Evolutionary conservation across 345 rosid genomes (phyloP), one percentile per base, ranked within the genome.

Genomic region (thale cress (Arabidopsis thaliana)): DNA sequence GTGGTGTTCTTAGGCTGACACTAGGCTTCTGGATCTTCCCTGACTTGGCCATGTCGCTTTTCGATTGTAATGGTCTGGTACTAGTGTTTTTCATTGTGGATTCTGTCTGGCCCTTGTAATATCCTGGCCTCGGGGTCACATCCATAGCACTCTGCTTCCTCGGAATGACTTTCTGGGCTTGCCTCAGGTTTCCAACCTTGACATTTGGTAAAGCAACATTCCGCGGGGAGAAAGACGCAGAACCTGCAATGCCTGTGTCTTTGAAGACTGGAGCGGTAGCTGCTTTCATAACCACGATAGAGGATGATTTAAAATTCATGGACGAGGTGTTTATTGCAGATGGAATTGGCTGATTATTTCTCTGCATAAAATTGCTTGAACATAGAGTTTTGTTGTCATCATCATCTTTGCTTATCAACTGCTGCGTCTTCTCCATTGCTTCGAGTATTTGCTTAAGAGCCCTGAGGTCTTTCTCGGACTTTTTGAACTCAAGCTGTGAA

Each of bases 391-490:
- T 77, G 73, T 81, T 76, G 58, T 88, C 78, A 50, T 80, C 78
- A 50, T 80, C 73, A 16, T 82, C 83, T 8, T 58, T 71, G 52
- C 33, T 48, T 32, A 78, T 65, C 58, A 74, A 62, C 46, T 82
- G 83, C 55, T 87, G 84, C 1, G 84, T 80, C 82, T 86, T 89
- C 76, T 90, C 90, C 93, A 86, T 92, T 56, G 91, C 96, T 81
- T 85, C 93, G 53, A 89, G 93, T 78, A 87, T 88, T 76, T 89
- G 97, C 78, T 89, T 88, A 37, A 88, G 96, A 76, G 94, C 90
- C 80, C 91, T 86, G 59, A 88, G 93, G 79, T 89, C 99, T 82
- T 89, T 92, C 67, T 91, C 97, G 0, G 99, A 84, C 71, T 79
- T 80, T 68, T 82, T 82, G 82, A 90, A 95, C 84, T 89, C 89